A percentile compares a stretch with the other conserved stretches of the same genome.
phyloP scores from a whole-genome alignment of 1,284 basidiomycete genomes.

The Malassezia yamatoensis region DNA sequence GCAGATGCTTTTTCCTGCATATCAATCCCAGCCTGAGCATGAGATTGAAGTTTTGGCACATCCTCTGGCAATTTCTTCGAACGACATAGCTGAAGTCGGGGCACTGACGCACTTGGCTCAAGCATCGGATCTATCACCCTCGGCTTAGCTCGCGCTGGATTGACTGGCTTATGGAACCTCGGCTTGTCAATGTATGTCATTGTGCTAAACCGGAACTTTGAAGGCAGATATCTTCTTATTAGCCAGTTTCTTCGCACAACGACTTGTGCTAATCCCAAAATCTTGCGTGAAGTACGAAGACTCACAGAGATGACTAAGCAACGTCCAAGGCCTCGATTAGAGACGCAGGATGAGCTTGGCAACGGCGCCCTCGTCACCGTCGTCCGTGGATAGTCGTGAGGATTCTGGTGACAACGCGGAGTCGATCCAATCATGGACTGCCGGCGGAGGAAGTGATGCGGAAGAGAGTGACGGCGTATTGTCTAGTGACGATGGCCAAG shows the following conservation, averaged over 20 bases:
- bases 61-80: neutral
- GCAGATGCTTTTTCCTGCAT: constrained; percentile 5
- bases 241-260: neutral
- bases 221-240: neutral
- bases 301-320: neutral
- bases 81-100: constrained; percentile 5
- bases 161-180: constrained; percentile 13
- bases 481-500: constrained; percentile 12
- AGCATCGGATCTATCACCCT: constrained; percentile 1
- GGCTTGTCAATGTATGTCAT: constrained; percentile 16
- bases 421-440: constrained; percentile 9
- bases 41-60: constrained; percentile 13
- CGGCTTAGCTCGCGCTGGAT: constrained; percentile 11
- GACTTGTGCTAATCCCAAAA: neutral
- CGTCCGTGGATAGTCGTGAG: neutral
- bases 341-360: neutral
- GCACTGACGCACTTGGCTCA: constrained; percentile 7
- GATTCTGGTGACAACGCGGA: neutral
- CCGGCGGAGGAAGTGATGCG: neutral
- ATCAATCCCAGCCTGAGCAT: constrained; percentile 17
- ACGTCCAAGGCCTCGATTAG: neutral
- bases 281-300: neutral
- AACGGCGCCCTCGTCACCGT: constrained; percentile 2
- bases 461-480: neutral
- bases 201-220: neutral